Evolutionary conservation across 1,284 basidiomycete species (phyloP), one percentile per base, ranked within the genome.

Genomic region (Clitocybe nebularis): DNA sequence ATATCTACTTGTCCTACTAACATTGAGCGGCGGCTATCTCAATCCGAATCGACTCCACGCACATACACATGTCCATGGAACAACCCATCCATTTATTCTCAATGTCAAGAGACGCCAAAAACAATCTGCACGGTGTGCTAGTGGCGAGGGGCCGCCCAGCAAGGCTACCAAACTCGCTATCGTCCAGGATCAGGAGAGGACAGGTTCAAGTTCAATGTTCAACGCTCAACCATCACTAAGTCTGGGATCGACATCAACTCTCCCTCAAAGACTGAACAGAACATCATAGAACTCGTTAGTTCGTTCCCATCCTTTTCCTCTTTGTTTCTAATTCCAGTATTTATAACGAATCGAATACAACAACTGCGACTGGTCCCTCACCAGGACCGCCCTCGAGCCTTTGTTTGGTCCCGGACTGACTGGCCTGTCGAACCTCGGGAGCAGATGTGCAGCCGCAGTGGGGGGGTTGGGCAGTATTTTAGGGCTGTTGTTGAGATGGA

Each of bases 331-430:
- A n/a, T n/a, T n/a, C 11, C 4, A 3, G n/a, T 20, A 14, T 10
- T 33, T 7, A 32, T 40, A 91, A 89, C 92, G 98, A 87, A 88
- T 98, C 55, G 94, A 97, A 61, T 93, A 98, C 56, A 99, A 99
- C 58, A 85, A 82, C 44, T 98, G 93, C 59, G 94, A 98, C 63
- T 98, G 99, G 62, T 92, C 88, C 3, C 81, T 99, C 58, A 93
- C 88, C 0, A 82, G 79, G 86, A 92, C 42, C 95, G 94, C 90
- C 6, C 74, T 98, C 4, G 78, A 91, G 58, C 94, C 94, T 0
- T 66, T 97, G 9, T 95, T 89, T 58, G 96, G 95, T 0, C 81
- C 86, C 0, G 91, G 90, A 0, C 64, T 93, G 28, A 98, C 95
- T 0, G 96, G 95, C 1, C 68, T 99, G 1, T 73, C 81, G 30